phyloP scores from a whole-genome alignment of 2,329 filamentous ascomycete genomes.

The Trichoderma sp. region DNA sequence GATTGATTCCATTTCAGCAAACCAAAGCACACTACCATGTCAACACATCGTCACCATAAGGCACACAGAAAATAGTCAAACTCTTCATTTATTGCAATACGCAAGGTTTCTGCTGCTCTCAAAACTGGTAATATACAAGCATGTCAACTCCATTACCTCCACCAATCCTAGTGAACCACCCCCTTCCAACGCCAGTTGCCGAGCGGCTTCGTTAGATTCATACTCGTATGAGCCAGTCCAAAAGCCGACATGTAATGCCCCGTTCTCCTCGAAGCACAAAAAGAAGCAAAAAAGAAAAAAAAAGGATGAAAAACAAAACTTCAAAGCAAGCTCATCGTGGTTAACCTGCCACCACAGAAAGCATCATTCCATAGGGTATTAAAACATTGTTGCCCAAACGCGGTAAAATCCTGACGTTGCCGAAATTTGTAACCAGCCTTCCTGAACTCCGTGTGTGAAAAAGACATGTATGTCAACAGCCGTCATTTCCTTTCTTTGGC shows the following conservation, averaged over 20 bases:
- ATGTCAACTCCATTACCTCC: slow-evolving; percentile 7
- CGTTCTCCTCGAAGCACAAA: background rate
- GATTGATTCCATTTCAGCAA: background rate
- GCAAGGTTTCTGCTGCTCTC: background rate
- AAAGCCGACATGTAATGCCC: background rate
- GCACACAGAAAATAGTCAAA: background rate
- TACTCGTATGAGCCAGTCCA: background rate
- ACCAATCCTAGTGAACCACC: background rate
- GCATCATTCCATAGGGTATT: slow-evolving; percentile 35
- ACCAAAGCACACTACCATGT: background rate
- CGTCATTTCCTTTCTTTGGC: background rate
- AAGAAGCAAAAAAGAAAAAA: background rate
- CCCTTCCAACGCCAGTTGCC: slow-evolving; percentile 7
- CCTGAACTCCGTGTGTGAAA: slow-evolving; percentile 11
- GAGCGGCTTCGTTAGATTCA: background rate
- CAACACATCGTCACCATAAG: background rate
- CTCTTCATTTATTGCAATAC: background rate
- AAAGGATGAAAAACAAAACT: slow-evolving; percentile 23
- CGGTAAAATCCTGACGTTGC: slow-evolving; percentile 13
- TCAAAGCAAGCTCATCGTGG: slow-evolving; percentile 9
- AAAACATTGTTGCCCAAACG: slow-evolving; percentile 29
- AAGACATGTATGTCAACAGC: background rate
- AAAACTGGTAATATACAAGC: background rate
- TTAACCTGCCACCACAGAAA: slow-evolving; percentile 28
- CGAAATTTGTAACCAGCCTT: slow-evolving; percentile 13